phyloP scores from a whole-genome alignment of 768 basidiomycete species.

The Peribolospora baueri region DNA sequence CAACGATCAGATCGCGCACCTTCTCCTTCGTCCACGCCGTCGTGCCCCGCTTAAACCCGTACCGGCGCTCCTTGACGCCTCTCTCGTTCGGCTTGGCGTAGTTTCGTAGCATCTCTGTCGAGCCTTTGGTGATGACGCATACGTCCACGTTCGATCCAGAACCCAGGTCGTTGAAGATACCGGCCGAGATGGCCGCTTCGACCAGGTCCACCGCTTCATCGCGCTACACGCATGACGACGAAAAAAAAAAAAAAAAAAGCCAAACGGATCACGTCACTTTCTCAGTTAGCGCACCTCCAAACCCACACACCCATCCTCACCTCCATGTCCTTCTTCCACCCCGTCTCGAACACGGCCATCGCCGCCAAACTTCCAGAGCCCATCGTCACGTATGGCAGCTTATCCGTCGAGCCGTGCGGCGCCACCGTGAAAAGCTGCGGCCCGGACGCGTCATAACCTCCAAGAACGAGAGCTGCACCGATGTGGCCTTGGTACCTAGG shows the following conservation, averaged over 20 bases:
- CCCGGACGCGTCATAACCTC: constrained; percentile 83
- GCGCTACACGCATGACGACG: constrained; percentile 26
- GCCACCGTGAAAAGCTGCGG: constrained; percentile 86
- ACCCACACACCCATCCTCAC: constrained; percentile 26
- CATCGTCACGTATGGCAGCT: constrained; percentile 97
- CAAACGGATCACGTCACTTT: too few relatives aligned
- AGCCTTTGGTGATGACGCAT: constrained; percentile 64
- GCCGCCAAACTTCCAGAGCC: constrained; percentile 87
- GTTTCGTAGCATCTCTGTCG: constrained; percentile 83
- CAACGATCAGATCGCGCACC: constrained; percentile 10
- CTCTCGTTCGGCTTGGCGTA: constrained; percentile 76
- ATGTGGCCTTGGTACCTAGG: constrained; percentile 76
- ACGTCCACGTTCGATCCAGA: constrained; percentile 98
- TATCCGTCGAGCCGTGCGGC: constrained; percentile 94
- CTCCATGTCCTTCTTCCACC: constrained; percentile 54
- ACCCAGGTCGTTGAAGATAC: constrained; percentile 98
- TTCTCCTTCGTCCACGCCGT: constrained; percentile 9
- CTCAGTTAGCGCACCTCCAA: too few relatives aligned
- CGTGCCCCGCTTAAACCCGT: constrained; percentile 10
- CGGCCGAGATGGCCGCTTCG: constrained; percentile 63
- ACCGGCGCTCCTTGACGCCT: constrained; percentile 15
- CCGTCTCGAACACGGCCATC: constrained; percentile 88
- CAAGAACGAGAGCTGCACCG: constrained; percentile 86
- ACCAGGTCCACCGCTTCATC: constrained; percentile 62
- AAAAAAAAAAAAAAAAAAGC: too few relatives aligned